Percentiles rank a stretch among this genome's conserved stretches.
Conservation (phyloP, 2,329 filamentous ascomycete species). For the Monosporascus ibericus region DNA sequence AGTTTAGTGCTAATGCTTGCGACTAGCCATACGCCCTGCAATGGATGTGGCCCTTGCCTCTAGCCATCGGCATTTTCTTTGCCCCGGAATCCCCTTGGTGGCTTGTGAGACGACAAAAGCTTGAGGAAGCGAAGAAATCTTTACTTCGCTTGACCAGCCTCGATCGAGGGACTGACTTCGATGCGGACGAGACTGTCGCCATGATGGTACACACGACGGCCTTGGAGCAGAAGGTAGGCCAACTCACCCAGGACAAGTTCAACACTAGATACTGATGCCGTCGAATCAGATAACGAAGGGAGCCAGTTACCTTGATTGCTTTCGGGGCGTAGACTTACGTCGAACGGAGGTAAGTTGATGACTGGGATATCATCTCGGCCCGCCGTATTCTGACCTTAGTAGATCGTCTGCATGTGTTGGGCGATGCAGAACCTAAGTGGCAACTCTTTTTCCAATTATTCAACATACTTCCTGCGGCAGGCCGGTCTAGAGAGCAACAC, state of each 20-base stretch:
- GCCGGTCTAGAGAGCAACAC: slow-evolving; percentile 47
- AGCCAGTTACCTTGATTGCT: slow-evolving; percentile 75
- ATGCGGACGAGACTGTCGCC: slow-evolving; percentile 76
- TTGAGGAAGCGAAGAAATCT: slow-evolving; percentile 60
- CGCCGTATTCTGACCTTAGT: slow-evolving; percentile 6
- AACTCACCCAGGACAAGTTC: background rate
- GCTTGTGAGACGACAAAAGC: slow-evolving; percentile 62
- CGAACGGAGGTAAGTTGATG: slow-evolving; percentile 61
- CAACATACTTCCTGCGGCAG: slow-evolving; percentile 55
- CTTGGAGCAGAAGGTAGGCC: slow-evolving; percentile 55
- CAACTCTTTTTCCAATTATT: slow-evolving; percentile 60
- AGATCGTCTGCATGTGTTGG: slow-evolving; percentile 59
- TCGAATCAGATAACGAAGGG: slow-evolving; percentile 58
- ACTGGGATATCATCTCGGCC: slow-evolving; percentile 1
- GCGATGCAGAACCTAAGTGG: slow-evolving; percentile 59
- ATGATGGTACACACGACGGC: slow-evolving; percentile 92
- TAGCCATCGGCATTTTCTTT: slow-evolving; percentile 59
- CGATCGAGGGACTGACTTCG: slow-evolving; percentile 62
- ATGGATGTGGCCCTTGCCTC: slow-evolving; percentile 71
- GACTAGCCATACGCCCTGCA: slow-evolving; percentile 59
- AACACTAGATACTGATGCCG: slow-evolving; percentile 3
- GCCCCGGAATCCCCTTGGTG: slow-evolving; percentile 70
- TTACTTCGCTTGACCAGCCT: slow-evolving; percentile 60
- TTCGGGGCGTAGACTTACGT: slow-evolving; percentile 70
- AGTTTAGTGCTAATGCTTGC: slow-evolving; percentile 6